Evolutionary conservation across 768 basidiomycete species (phyloP).

Genomic region (Suillus alpinus): DNA sequence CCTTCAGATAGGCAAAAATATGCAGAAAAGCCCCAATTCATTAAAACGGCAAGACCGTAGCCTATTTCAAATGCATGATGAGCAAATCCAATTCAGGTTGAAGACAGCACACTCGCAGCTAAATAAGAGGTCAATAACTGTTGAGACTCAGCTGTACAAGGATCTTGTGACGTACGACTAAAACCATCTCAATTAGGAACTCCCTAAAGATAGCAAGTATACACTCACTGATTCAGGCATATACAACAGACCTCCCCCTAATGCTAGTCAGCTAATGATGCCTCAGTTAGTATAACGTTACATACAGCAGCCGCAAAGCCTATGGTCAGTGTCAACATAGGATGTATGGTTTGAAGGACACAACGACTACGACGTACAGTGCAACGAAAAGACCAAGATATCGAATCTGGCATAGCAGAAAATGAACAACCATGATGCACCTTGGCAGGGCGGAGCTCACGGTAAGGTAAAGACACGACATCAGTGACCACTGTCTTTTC

Average conservation of each 20-base stretch:
- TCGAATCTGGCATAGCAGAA: not conserved
- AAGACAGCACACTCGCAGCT: not conserved
- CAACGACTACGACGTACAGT: not conserved
- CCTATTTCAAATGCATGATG: not conserved
- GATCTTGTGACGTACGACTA: not conserved
- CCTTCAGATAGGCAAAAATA: not conserved
- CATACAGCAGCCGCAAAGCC: not conserved
- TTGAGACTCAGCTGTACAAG: not conserved
- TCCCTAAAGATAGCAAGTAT: not conserved
- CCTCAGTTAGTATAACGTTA: not conserved
- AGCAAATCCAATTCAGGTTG: not conserved
- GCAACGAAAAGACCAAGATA: not conserved
- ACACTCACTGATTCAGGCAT: not conserved
- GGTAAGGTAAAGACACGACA: not conserved
- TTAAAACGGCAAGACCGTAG: not conserved
- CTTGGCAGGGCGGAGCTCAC: not conserved
- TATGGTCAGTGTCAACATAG: not conserved
- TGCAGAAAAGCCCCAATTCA: not conserved
- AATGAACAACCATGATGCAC: not conserved
- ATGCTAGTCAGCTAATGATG: not conserved
- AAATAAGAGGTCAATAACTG: not conserved
- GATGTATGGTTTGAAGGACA: not conserved
- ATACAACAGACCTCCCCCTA: not conserved
- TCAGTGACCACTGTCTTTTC: not conserved
- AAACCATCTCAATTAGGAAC: not conserved